Evolutionary conservation across 805 yeast genomes (phyloP), one percentile per base, ranked within the genome.

Genomic region (Kodamaea lidongshanica): DNA sequence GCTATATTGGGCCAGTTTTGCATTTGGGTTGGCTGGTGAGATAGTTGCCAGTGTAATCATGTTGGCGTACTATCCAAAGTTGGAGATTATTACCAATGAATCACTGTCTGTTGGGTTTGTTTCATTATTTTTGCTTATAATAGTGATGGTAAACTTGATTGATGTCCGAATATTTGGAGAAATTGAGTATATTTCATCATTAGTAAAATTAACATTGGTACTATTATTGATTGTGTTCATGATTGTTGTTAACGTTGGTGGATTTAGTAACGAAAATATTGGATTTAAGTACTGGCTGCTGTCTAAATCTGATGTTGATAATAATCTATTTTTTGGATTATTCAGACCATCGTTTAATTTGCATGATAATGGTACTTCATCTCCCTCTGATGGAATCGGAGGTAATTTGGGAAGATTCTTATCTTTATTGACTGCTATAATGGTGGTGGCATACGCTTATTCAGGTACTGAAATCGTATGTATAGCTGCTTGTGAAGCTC

Each of bases 401-500:
- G 85, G 88, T 3, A 50, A 63, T 16, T 46, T 52, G 27, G 92
- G 89, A 0, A 50, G 82, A 24, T 66, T 82, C 30, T 55, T 79
- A 26, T 74, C 82, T 5, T 52, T 81, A 6, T 33, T 79, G 19
- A 70, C 76, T 1, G 84, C 86, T 1, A 57, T 77, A 6, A 55
- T 76, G 27, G 73, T 77, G 12, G 77, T 87, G 0, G 65, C 85
- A 0, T 84, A 79, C 52, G 81, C 94, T 0, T 84, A 78, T 46
- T 74, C 81, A 28, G 94, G 94, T 0, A 80, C 87, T 1, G 94
- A 84, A 42, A 76, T 79, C 50, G 88, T 85, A 8, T 76, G 83
- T 40, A 74, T 83, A 32, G 89, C 92, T 3, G 86, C 89, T 5
- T 83, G 88, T 52, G 95, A 84, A 52, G 82, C 88, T n/a, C 65